Evolutionary conservation across 305 asterid genomes (phyloP).

Genomic region (Fraxinus paxiana): DNA sequence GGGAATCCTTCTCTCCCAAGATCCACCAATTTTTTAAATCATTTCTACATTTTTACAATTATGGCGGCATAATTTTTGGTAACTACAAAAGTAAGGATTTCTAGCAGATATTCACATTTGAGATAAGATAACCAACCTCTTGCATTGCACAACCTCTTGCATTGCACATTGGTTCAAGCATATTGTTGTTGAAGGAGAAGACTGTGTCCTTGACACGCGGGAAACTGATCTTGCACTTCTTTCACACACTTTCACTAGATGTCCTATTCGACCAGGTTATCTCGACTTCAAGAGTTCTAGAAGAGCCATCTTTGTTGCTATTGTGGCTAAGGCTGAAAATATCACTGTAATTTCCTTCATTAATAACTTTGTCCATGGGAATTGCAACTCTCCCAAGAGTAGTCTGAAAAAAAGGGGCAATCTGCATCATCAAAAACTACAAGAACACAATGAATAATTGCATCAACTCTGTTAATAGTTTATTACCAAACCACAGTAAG

Average conservation of each 20-base stretch:
- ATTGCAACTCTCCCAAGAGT: conserved; percentile 64
- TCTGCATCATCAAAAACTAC: conserved; percentile 18
- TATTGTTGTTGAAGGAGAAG: neutral
- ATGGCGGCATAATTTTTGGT: neutral
- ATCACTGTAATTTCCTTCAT: conserved; percentile 63
- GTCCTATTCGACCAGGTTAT: conserved; percentile 66
- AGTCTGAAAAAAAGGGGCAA: conserved; percentile 43
- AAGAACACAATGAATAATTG: neutral
- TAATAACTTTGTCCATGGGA: conserved; percentile 64
- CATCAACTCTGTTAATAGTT: neutral
- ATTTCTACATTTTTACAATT: neutral
- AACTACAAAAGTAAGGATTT: neutral
- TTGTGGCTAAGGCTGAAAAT: conserved; percentile 56
- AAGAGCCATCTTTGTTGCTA: conserved; percentile 45
- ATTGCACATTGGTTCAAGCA: neutral
- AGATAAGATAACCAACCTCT: neutral
- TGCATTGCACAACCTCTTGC: neutral
- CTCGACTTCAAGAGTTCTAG: conserved; percentile 67
- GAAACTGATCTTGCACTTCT: conserved; percentile 13
- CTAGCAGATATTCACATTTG: neutral
- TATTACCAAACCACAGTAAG: neutral
- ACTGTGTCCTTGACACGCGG: neutral
- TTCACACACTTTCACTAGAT: conserved; percentile 35
- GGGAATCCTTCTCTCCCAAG: neutral
- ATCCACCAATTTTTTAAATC: neutral